Evolutionary conservation across 176 grass and related monocot species (phyloP).

Genomic region (Phoenix roebelenii): DNA sequence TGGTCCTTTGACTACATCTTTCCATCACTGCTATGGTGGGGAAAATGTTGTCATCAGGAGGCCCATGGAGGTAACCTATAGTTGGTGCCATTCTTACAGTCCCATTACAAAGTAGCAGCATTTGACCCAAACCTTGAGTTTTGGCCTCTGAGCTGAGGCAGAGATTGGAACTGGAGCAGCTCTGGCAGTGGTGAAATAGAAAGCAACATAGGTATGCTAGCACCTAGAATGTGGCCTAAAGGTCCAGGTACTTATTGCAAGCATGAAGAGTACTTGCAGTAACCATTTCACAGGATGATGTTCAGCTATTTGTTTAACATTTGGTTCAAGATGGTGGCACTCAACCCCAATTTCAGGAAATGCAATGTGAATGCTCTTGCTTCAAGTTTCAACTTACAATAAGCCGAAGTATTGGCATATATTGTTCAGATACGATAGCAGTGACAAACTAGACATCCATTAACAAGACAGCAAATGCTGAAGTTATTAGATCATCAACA

Average conservation of each 20-base stretch:
- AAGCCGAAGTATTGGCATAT: conserved; percentile 53
- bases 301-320: conserved; percentile 83
- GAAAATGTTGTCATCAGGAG: too few relatives aligned
- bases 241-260: conserved; percentile 60
- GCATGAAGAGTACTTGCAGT: conserved; percentile 74
- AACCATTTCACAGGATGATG: conserved; percentile 81
- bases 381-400: conserved; percentile 35
- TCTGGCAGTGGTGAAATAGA: conserved; percentile 58
- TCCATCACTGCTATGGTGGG: too few relatives aligned
- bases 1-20: too few relatives aligned
- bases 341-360: conserved; percentile 81
- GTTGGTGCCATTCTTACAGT: too few relatives aligned
- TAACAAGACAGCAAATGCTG: conserved; percentile 41
- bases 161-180: too few relatives aligned
- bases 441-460: conserved; percentile 55
- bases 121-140: too few relatives aligned
- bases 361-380: conserved; percentile 72
- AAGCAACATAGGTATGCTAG: conserved; percentile 85
- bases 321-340: conserved; percentile 92
- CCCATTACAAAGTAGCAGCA: too few relatives aligned
- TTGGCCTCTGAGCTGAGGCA: too few relatives aligned
- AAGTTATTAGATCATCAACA: conserved; percentile 75
- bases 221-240: conserved; percentile 74
- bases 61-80: too few relatives aligned
- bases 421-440: conserved; percentile 85